Evolutionary conservation across 2,329 filamentous ascomycete genomes (phyloP).

Genomic region (Biscogniauxia marginata): DNA sequence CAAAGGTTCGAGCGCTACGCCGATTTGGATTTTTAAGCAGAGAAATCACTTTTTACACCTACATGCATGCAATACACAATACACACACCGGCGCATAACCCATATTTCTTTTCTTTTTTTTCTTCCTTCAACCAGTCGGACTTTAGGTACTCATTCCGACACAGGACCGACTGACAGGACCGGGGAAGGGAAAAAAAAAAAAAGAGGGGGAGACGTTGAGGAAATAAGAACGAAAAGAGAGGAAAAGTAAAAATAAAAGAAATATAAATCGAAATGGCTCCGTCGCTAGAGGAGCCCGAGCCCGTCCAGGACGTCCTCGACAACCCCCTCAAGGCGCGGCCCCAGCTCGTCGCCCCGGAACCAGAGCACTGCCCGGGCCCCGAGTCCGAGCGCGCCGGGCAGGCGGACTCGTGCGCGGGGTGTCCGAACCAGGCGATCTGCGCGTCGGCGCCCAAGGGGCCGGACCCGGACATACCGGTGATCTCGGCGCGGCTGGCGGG

Average conservation of each 20-base stretch:
- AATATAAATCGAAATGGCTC: conserved; percentile 80
- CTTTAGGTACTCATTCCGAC: too few relatives aligned
- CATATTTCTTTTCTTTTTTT: too few relatives aligned
- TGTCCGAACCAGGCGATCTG: conserved; percentile 97
- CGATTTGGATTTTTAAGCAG: not conserved
- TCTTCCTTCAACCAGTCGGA: too few relatives aligned
- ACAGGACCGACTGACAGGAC: too few relatives aligned
- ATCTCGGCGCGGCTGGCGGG: conserved; percentile 80
- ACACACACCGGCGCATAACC: too few relatives aligned
- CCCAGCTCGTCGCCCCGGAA: conserved; percentile 87
- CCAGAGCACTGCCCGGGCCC: conserved; percentile 96
- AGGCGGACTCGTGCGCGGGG: conserved; percentile 82
- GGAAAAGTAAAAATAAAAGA: not conserved
- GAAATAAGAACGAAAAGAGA: not conserved
- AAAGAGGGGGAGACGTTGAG: not conserved
- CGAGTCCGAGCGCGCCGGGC: conserved; percentile 69
- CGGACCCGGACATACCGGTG: conserved; percentile 87
- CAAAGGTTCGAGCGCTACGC: not conserved
- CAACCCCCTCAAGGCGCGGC: conserved; percentile 74
- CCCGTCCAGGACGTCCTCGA: conserved; percentile 67
- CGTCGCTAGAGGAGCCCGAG: conserved; percentile 72
- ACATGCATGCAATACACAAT: too few relatives aligned
- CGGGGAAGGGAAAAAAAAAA: not conserved
- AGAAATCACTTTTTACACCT: not conserved
- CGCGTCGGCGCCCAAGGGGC: conserved; percentile 89